Conservation (phyloP, 23 red algal genomes). For the Gracilariopsis chorda region DNA sequence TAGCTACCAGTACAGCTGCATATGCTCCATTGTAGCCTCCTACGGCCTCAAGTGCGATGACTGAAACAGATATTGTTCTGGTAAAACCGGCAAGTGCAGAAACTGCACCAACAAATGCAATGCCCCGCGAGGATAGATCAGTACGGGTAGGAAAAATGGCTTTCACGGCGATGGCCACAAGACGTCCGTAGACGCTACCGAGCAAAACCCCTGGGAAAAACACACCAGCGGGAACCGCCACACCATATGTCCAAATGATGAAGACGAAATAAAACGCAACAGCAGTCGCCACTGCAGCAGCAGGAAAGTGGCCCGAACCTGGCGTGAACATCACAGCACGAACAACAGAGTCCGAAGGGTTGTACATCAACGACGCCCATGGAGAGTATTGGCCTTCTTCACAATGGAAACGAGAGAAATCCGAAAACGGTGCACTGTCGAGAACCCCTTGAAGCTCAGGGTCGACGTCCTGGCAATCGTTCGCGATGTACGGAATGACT, state of each 20-base stretch:
- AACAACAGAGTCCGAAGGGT: conserved; percentile 62
- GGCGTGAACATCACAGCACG: conserved; percentile 35
- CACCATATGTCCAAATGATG: conserved; percentile 66
- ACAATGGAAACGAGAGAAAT: conserved; percentile 76
- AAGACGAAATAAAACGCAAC: conserved; percentile 59
- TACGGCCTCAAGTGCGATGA: conserved; percentile 65
- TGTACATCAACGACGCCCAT: conserved; percentile 80
- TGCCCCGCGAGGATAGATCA: conserved; percentile 30
- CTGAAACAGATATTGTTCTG: conserved; percentile 63
- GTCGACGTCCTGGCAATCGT: conserved; percentile 22
- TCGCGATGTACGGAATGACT: conserved; percentile 44
- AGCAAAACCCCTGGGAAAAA: conserved; percentile 77
- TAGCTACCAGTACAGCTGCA: conserved; percentile 45
- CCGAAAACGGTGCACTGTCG: neutral
- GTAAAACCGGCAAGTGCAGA: conserved; percentile 66
- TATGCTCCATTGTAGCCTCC: conserved; percentile 44
- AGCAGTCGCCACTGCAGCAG: conserved; percentile 40
- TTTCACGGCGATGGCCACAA: conserved; percentile 33
- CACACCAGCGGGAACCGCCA: conserved; percentile 75
- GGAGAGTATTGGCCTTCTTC: conserved; percentile 34
- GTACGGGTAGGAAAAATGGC: conserved; percentile 41
- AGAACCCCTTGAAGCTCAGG: neutral
- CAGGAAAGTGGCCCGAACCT: neutral
- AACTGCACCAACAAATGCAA: conserved; percentile 62
- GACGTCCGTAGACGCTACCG: conserved; percentile 63